Base-by-base conservation (phyloP, 2,329 filamentous ascomycete genomes). In the Amauroascus verrucosus region DNA sequence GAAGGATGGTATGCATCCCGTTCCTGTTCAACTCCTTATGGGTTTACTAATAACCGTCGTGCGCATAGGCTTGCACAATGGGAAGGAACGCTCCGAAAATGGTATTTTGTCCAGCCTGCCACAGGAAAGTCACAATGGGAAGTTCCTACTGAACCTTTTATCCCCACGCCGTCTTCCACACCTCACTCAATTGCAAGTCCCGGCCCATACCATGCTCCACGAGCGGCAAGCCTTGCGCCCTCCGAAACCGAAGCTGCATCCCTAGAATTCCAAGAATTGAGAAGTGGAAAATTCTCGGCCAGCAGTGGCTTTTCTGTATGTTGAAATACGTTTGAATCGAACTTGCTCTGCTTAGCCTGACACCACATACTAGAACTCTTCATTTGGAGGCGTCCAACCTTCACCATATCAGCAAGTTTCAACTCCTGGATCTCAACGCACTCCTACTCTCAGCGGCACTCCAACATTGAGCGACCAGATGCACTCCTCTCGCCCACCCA, bases 81-180 rank as follows among this genome's bases (percentile, higher is more conserved):
- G 66, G 67, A 70, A 54, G 67, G 68, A 32, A 60, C 66, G 24
- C 62, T 62, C 24, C 63, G 66, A 30, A 63, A 65, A 57, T 71
- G 68, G 63, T 71, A 71, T 57, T 71, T 64, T 50, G 68, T 71
- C 35, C 67, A 70, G 51, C 62, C 66, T 47, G 64, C 67, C 40
- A 71, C 67, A 9, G 68, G 67, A 32, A 65, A 65, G 47, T 66
- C 67, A 6, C 67, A 69, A 60, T 71, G 68, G 68, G 66, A 70
- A 6, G 60, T 71, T n/a, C 68, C 68, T 6, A 70, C 67, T 16
- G 65, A 70, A 54, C 68, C 67, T 24, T 65, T 67, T 37, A 60
- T 67, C 37, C 61, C 70, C 18, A 68, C 67, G 1, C 68, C 68
- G 6, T 58, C 58, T 1, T 61, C 60, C 18, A 60, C 61, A 18